Base-by-base conservation (phyloP, 345 rosid species). In the Iberis pinnata region DNA sequence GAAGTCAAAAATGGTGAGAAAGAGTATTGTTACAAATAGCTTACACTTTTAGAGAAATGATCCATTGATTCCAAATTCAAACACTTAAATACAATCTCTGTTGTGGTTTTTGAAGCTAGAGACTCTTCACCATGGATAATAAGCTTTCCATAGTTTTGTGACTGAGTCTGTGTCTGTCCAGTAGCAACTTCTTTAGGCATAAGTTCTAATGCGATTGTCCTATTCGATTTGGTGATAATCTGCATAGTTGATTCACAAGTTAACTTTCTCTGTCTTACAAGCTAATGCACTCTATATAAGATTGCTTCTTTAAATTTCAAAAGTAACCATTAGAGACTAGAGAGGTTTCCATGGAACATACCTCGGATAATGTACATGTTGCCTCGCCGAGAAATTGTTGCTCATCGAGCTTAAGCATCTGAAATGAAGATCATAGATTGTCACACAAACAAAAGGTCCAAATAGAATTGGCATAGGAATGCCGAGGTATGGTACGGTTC, bases 371-470 rank as follows among this genome's bases (percentile, higher is more conserved):
- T 65, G 74, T 65, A 75, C 95, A 85, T 3, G 45, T 74, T 53
- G 87, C 79, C 75, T 88, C 89, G 18, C 92, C 97, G 37, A 88
- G 71, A 67, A 88, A 88, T 12, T 88, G 76, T 24, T 84, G 94
- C 36, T 77, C 86, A 11, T 79, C 69, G 52, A 84, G 69, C 68
- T 78, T 73, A 32, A 84, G 64, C 38, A 63, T 56, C 93, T 84
- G 65, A 70, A 19, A n/a, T n/a, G n/a, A n/a, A n/a, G n/a, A n/a
- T n/a, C n/a, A n/a, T n/a, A n/a, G n/a, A n/a, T n/a, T n/a, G n/a
- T n/a, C n/a, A n/a, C n/a, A n/a, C n/a, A n/a, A n/a, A n/a, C n/a
- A n/a, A n/a, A n/a, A n/a, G n/a, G n/a, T n/a, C n/a, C n/a, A n/a
- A n/a, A n/a, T n/a, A n/a, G n/a, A n/a, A n/a, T n/a, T n/a, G n/a